Percentiles rank a stretch among this genome's conserved stretches.
These are phyloP conservation scores for Entrophospora sp. DNA, from an alignment of 192 early-diverging fungal species.

Conservation along the genomic window DNA sequence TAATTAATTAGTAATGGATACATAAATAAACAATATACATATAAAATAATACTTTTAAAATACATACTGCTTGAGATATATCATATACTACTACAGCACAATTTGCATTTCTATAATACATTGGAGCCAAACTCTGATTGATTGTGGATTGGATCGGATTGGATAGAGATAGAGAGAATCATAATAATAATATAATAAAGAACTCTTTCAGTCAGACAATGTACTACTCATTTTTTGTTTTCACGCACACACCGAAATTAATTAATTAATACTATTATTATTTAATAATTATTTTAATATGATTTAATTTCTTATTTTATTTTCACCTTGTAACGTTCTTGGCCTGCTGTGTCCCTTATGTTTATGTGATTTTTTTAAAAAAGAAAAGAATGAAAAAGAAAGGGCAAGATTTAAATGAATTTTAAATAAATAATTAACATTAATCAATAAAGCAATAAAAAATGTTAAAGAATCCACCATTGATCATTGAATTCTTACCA, in stretches of 20 bases:
- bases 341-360: constrained; percentile 62
- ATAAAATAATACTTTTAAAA: not conserved
- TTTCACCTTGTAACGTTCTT: constrained; percentile 59
- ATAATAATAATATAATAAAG: not conserved
- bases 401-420: too few species aligned
- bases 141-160: too few species aligned
- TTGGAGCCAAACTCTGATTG: constrained; percentile 55
- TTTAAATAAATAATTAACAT: not conserved
- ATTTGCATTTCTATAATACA: constrained; percentile 68
- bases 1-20: not conserved
- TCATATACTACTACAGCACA: constrained; percentile 68
- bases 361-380: not conserved
- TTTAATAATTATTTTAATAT: too few species aligned
- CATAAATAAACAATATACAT: constrained; percentile 1
- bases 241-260: too few species aligned
- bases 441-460: not conserved
- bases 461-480: not conserved
- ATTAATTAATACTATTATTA: too few species aligned
- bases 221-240: too few species aligned
- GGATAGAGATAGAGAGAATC: too few species aligned
- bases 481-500: constrained; percentile 58
- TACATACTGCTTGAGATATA: constrained; percentile 59
- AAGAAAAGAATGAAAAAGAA: not conserved
- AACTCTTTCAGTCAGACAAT: not conserved
- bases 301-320: too few species aligned